Conservation (phyloP, 352 stramenopile species). For the Globisporangium nodosum region DNA sequence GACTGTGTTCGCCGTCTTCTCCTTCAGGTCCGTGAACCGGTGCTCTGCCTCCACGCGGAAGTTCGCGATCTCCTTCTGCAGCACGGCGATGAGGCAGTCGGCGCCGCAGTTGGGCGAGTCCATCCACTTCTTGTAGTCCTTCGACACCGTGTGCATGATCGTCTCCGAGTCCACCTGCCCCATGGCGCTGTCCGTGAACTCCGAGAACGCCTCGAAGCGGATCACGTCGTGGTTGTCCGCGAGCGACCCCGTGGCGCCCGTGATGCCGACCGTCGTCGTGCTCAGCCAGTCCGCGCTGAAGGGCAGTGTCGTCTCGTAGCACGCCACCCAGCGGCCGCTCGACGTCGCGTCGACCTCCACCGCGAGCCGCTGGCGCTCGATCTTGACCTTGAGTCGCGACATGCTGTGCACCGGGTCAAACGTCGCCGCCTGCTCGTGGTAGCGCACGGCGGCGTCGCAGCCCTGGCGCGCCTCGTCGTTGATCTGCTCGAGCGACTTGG, state of each 20-base stretch:
- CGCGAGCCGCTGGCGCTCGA: conserved; percentile 44
- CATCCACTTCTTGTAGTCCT: conserved; percentile 83
- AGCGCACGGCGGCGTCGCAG: conserved; percentile 74
- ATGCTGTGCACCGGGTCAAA: conserved; percentile 82
- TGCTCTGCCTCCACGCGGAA: conserved; percentile 81
- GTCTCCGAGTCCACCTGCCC: conserved; percentile 52
- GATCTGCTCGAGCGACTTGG: conserved; percentile 59
- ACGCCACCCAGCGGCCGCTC: conserved; percentile 57
- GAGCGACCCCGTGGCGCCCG: conserved; percentile 62
- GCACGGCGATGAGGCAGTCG: conserved; percentile 69
- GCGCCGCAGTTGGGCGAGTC: conserved; percentile 70
- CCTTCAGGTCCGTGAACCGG: conserved; percentile 77
- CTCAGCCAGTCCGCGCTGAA: conserved; percentile 62
- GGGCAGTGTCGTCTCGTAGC: conserved; percentile 55
- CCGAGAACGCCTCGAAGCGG: conserved; percentile 62
- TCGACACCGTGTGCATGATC: conserved; percentile 76
- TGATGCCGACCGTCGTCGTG: conserved; percentile 65
- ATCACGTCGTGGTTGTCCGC: conserved; percentile 87
- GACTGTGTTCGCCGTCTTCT: conserved; percentile 83
- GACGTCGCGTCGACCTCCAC: conserved; percentile 65
- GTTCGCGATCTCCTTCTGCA: conserved; percentile 76
- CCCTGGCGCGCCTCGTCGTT: conserved; percentile 61
- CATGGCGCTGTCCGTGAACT: conserved; percentile 40
- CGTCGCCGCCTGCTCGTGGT: conserved; percentile 68
- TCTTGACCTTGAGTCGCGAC: conserved; percentile 73